Evolutionary conservation across 345 rosid genomes (phyloP).

Genomic region (Eutrema heterophyllum): DNA sequence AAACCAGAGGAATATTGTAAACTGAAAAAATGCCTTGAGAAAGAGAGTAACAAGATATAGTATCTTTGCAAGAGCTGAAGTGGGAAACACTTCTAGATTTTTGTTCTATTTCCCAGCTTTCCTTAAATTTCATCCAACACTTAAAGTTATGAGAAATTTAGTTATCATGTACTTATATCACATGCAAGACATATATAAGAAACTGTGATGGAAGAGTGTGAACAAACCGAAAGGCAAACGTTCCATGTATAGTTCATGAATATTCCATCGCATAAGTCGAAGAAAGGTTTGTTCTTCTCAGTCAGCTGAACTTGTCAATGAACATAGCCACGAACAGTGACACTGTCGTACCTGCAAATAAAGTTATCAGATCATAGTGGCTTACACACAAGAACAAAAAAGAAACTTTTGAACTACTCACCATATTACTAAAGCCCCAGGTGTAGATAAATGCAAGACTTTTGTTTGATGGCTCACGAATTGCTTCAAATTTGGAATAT

Average conservation of each 20-base stretch:
- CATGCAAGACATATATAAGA: background rate
- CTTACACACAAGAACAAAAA: background rate
- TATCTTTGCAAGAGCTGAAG: no score
- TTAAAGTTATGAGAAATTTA: background rate
- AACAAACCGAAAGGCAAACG: slow-evolving; percentile 36
- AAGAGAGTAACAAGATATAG: no score
- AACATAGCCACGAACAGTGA: slow-evolving; percentile 57
- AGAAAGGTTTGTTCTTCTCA: slow-evolving; percentile 66
- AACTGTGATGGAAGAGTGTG: background rate
- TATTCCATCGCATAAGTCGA: slow-evolving; percentile 82
- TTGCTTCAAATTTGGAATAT: slow-evolving; percentile 55
- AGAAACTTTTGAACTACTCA: slow-evolving; percentile 23
- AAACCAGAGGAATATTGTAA: no score
- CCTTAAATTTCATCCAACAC: slow-evolving; percentile 32
- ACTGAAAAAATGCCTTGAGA: no score
- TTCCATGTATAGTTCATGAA: slow-evolving; percentile 70
- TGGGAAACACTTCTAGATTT: no score
- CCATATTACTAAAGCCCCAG: slow-evolving; percentile 83
- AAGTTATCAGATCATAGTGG: background rate
- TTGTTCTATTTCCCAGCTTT: slow-evolving; percentile 8
- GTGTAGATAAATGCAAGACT: slow-evolving; percentile 56
- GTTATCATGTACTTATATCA: background rate
- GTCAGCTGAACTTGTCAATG: slow-evolving; percentile 62
- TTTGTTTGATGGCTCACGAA: slow-evolving; percentile 67
- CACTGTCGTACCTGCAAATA: slow-evolving; percentile 67